Evolutionary conservation across 2,329 filamentous ascomycete species (phyloP), one percentile per base, ranked within the genome.

Genomic region (Cercospora zeina): DNA sequence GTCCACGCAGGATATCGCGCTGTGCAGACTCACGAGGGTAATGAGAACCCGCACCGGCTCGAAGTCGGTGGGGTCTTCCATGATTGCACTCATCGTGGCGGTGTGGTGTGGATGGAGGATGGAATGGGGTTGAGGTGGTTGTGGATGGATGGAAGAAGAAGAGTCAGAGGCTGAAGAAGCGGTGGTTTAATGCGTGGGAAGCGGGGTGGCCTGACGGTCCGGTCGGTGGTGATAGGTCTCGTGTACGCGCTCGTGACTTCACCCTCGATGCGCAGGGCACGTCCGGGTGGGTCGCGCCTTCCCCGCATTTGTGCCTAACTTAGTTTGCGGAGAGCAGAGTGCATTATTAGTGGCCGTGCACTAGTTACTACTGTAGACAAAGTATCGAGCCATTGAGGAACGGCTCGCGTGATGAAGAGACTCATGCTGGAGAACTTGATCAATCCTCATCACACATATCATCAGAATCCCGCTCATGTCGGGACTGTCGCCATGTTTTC

Each of bases 41-140:
- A 86, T 82, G 75, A 87, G 82, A 72, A 86, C 84, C 77, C 85
- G 83, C 79, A 86, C 81, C 39, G 76, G 74, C 71, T 78, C 75
- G 61, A 71, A 70, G 67, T 76, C 76, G 57, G 70, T 72, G 64
- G 73, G 73, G 67, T 78, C 77, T 67, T 77, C 76, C 34, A 66
- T 61, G 64, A 79, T 77, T 77, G 79, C 79, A 80, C 79, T 81
- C 79, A 81, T 81, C 69, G 73, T 78, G 75, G 63, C 73, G 70
- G 62, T 63, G 58, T 69, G 59, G 67, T 66, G 49, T 49, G 42
- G 61, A 42, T 53, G 54, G 54, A 42, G 7, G 58, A 55, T 27
- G 33, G 19, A 45, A 31, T 14, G 47, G 1, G n/a, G 45, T 51
- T 14, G 47, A 4, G n/a, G 45, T 33, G 19, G 30, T 13, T 1